A percentile compares a stretch with the other conserved stretches of the same genome.
phyloP scores from a whole-genome alignment of 768 basidiomycete genomes.

The Auricularia sp. region DNA sequence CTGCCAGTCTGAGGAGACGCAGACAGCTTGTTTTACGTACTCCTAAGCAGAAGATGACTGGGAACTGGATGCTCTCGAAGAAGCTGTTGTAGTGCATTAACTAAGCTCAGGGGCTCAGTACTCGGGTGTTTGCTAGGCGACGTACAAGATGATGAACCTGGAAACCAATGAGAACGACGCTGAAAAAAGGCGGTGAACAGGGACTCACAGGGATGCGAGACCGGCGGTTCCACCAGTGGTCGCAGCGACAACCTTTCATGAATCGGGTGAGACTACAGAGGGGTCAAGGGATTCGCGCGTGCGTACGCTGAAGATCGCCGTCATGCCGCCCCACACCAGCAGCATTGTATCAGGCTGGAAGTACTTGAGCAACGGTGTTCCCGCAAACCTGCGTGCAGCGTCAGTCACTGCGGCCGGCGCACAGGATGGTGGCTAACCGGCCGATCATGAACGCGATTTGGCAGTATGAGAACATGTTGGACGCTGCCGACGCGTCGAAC shows the following conservation, averaged over 20 bases:
- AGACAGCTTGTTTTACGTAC: background rate
- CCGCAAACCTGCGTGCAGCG: background rate
- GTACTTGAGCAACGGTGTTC: background rate
- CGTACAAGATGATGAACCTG: background rate
- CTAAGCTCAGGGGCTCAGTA: too few species aligned
- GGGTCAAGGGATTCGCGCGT: background rate
- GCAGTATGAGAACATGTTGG: constrained; percentile 25
- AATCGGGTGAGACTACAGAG: background rate
- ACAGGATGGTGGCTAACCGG: background rate
- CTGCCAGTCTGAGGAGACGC: background rate
- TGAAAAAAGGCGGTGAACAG: background rate
- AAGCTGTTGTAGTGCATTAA: constrained; percentile 19
- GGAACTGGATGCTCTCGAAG: constrained; percentile 21
- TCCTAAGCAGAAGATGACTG: constrained; percentile 2
- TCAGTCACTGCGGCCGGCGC: background rate
- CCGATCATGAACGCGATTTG: constrained; percentile 18
- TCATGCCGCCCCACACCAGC: background rate
- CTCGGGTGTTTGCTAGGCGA: too few species aligned
- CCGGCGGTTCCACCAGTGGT: background rate
- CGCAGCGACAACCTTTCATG: background rate
- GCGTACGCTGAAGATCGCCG: background rate
- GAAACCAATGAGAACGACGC: background rate
- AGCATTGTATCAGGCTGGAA: background rate
- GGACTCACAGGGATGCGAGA: background rate
- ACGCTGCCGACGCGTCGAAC: constrained; percentile 15